A percentile compares a stretch with the other conserved stretches of the same genome.
These are phyloP conservation scores for Blumeria hordei DNA, from an alignment of 2,329 filamentous ascomycete genomes.

Conservation along the genomic window DNA sequence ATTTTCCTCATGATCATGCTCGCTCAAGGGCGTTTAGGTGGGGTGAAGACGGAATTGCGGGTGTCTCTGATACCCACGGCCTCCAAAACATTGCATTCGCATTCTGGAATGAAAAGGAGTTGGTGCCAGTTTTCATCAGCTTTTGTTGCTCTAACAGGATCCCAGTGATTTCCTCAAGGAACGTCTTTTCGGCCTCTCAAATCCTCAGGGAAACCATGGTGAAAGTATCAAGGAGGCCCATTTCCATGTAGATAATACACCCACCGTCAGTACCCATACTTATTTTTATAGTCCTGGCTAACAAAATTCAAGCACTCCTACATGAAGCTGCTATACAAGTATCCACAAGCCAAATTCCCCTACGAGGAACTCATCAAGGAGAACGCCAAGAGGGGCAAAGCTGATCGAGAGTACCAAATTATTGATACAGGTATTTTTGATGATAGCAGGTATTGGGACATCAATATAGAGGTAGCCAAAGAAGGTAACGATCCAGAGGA, in stretches of 20 bases:
- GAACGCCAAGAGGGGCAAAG: slow-evolving; percentile 51
- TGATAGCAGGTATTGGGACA: slow-evolving; percentile 86
- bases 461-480: slow-evolving; percentile 89
- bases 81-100: slow-evolving; percentile 82
- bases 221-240: slow-evolving; percentile 94
- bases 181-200: slow-evolving; percentile 80
- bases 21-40: slow-evolving; percentile 74
- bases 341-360: slow-evolving; percentile 75
- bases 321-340: slow-evolving; percentile 98
- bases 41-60: slow-evolving; percentile 93
- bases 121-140: slow-evolving; percentile 12
- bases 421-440: slow-evolving; percentile 74
- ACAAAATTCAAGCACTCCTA: slow-evolving; percentile 52
- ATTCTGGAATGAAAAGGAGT: slow-evolving; percentile 98
- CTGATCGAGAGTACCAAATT: slow-evolving; percentile 77
- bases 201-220: slow-evolving; percentile 90
- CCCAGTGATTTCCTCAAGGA: slow-evolving; percentile 76
- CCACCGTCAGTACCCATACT: slow-evolving; percentile 17
- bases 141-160: slow-evolving; percentile 18
- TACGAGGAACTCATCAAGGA: slow-evolving; percentile 73
- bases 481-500: slow-evolving; percentile 81
- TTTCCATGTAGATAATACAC: slow-evolving; percentile 90
- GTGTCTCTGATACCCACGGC: slow-evolving; percentile 80
- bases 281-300: neutral
- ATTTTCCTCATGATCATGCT: slow-evolving; percentile 85